Percentiles rank a stretch among this genome's conserved stretches.
These are phyloP conservation scores for Zymoseptoria crescenta DNA, from an alignment of 2,329 filamentous ascomycete species.

Conservation along the genomic window DNA sequence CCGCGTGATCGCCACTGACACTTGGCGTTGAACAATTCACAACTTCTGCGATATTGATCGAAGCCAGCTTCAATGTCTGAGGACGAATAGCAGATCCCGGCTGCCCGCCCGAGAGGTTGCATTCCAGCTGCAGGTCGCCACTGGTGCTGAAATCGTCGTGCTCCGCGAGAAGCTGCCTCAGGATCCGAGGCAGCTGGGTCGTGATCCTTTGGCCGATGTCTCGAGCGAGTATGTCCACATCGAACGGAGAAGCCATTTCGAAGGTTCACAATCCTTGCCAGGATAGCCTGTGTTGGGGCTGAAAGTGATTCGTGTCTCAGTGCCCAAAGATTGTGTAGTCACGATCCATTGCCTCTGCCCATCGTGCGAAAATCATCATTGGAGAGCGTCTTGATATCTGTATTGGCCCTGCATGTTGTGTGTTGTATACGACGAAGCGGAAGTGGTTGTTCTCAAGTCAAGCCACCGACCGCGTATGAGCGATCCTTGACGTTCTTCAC, in stretches of 20 bases:
- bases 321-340: no score
- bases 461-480: no score
- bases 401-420: background rate
- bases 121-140: conserved; percentile 15
- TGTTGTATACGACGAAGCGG: background rate
- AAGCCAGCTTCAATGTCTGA: conserved; percentile 10
- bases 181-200: conserved; percentile 10
- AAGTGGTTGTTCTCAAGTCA: no score
- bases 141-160: conserved; percentile 3
- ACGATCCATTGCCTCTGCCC: background rate
- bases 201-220: conserved; percentile 14
- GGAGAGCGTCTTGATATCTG: background rate
- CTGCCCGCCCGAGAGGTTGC: conserved; percentile 11
- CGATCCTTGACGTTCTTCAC: no score
- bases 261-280: background rate
- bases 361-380: background rate
- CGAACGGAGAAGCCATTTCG: conserved; percentile 1
- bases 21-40: background rate
- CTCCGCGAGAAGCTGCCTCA: conserved; percentile 10
- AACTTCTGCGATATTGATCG: conserved; percentile 10
- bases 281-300: no score
- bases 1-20: background rate
- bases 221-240: conserved; percentile 12
- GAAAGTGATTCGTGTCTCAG: no score
- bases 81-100: conserved; percentile 1